phyloP scores from a whole-genome alignment of 768 basidiomycete species.

The Hericium coralloides region DNA sequence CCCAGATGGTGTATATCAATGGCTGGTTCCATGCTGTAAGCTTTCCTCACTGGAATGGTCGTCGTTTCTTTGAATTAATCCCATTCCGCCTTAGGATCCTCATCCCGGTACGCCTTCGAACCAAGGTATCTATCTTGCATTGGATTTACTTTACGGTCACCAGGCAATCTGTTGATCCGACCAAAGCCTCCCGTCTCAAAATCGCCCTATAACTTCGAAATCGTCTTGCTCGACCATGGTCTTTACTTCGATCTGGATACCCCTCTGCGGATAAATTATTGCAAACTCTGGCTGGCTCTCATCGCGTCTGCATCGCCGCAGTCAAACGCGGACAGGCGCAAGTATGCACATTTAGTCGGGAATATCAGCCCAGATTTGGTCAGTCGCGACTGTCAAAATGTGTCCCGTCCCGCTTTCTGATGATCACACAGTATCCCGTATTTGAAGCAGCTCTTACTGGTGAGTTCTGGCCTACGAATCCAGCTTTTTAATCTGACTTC shows the following conservation, averaged over 20 bases:
- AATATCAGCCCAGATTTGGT: conserved; percentile 86
- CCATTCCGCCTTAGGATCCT: conserved; percentile 51
- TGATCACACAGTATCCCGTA: conserved; percentile 63
- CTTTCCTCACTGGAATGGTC: neutral
- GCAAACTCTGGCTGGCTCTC: conserved; percentile 86
- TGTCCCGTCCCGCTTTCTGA: neutral
- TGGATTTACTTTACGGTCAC: neutral
- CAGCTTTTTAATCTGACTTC: conserved; percentile 1
- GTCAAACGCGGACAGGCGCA: conserved; percentile 59
- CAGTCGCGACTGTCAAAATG: conserved; percentile 16
- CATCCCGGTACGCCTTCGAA: conserved; percentile 53
- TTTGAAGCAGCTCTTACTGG: conserved; percentile 96
- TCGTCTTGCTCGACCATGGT: conserved; percentile 90
- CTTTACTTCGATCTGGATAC: conserved; percentile 87
- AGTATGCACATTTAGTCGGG: conserved; percentile 86
- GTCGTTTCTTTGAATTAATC: neutral
- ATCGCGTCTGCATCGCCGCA: conserved; percentile 63
- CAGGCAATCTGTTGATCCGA: conserved; percentile 88
- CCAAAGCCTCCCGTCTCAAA: conserved; percentile 50
- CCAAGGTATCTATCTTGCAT: neutral
- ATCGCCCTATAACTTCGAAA: conserved; percentile 93
- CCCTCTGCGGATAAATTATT: conserved; percentile 72
- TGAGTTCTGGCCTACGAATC: conserved; percentile 1
- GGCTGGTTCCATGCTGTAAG: conserved; percentile 83
- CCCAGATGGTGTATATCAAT: conserved; percentile 91